Base-by-base conservation (phyloP, 495 filamentous ascomycete genomes). In the Aspergillus incahuasiensis region DNA sequence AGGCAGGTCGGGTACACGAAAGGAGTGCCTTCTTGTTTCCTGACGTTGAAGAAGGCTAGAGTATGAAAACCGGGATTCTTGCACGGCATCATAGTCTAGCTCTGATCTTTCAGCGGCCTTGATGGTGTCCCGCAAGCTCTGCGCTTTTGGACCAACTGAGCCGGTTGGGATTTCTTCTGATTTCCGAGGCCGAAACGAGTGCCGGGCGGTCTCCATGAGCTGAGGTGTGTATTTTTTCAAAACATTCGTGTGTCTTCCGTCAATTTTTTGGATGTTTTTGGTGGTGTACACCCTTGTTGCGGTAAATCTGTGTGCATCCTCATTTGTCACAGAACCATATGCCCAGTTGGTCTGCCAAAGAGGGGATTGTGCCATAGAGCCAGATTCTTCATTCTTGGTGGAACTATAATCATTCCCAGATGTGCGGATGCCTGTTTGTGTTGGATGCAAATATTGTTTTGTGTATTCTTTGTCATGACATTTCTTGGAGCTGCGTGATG, bases 211-310 rank as follows among this genome's bases (percentile, higher is more conserved):
- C 63, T 82, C 82, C 44, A 85, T 79, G 24, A 86, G 65, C 49
- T 84, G 74, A 1, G 82, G 84, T 20, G 74, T 69, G 56, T 86
- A 86, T 57, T 71, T 78, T 47, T 79, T 68, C n/a, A n/a, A n/a
- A n/a, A n/a, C n/a, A n/a, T n/a, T n/a, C n/a, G n/a, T n/a, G n/a
- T 56, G 65, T 66, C 30, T 56, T 21, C 13, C 59, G 45, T 39
- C 58, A 40, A 7, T 48, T 25, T 30, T 54, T 40, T n/a, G n/a
- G n/a, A n/a, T n/a, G n/a, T n/a, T n/a, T n/a, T 1, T 4, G 38
- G 38, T 40, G 2, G 13, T 40, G 38, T 40, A 12, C 3, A 18
- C 25, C 8, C 4, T 40, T 40, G n/a, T 16, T 18, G 15, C 38
- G 16, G 38, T 40, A 8, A 40, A 40, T 1, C 38, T 18, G 13